Evolutionary conservation across 768 basidiomycete genomes (phyloP).

Genomic region (Galerina sulciceps): DNA sequence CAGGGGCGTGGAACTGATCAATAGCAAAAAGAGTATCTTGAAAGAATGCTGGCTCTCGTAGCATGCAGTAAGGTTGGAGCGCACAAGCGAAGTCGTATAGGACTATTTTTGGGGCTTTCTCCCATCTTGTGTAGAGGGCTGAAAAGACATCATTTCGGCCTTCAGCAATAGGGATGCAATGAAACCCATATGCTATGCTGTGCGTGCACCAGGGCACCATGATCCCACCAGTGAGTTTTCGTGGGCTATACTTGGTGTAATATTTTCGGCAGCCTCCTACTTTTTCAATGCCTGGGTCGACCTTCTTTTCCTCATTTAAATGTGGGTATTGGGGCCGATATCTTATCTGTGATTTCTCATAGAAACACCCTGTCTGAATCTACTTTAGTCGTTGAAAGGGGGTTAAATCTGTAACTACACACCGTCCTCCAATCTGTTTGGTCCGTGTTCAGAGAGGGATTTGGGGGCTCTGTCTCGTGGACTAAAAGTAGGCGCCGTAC

Average conservation of each 20-base stretch:
- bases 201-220: constrained; percentile 38
- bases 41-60: too few species aligned
- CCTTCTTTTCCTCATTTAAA: constrained; percentile 22
- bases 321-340: constrained; percentile 26
- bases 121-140: constrained; percentile 37
- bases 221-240: constrained; percentile 27
- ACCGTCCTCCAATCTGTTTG: too few species aligned
- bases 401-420: too few species aligned
- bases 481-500: not conserved
- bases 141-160: constrained; percentile 39
- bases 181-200: constrained; percentile 34
- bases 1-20: too few species aligned
- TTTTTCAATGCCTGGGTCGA: constrained; percentile 6
- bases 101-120: constrained; percentile 31
- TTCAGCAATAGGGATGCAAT: constrained; percentile 34
- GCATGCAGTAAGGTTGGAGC: too few species aligned
- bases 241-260: constrained; percentile 30
- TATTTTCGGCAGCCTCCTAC: constrained; percentile 29
- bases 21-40: too few species aligned
- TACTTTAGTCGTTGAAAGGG: too few species aligned
- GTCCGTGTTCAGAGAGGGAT: too few species aligned
- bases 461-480: too few species aligned
- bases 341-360: constrained; percentile 31
- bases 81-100: constrained; percentile 13
- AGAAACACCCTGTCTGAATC: constrained; percentile 29